Percentiles rank a stretch among this genome's conserved stretches.
phyloP scores from a whole-genome alignment of 2,329 filamentous ascomycete genomes.

The Cyphellophora attinorum region DNA sequence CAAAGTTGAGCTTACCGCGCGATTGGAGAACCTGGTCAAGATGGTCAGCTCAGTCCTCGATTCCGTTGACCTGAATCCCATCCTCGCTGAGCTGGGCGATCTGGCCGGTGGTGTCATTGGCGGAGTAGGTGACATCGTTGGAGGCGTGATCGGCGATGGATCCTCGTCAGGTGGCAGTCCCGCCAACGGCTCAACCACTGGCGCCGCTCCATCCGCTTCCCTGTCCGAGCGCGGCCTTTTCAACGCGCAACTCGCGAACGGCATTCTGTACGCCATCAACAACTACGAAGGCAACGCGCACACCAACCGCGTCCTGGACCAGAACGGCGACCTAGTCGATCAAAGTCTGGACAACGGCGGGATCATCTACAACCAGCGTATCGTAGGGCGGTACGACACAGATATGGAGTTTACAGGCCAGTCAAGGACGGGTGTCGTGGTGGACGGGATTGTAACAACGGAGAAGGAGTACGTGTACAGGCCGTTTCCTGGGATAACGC shows the following conservation, averaged over 20 bases:
- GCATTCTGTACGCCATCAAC: slow-evolving; percentile 52
- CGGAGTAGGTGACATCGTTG: not conserved
- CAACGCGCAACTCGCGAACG: slow-evolving; percentile 17
- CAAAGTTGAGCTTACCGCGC: slow-evolving; percentile 49
- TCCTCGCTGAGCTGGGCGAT: slow-evolving; percentile 1
- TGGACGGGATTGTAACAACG: slow-evolving; percentile 37
- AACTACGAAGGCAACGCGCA: slow-evolving; percentile 48
- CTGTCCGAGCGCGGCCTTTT: not conserved
- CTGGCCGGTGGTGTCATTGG: slow-evolving; percentile 1
- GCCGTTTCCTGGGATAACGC: slow-evolving; percentile 40
- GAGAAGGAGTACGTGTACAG: slow-evolving; percentile 46
- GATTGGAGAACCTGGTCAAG: slow-evolving; percentile 48
- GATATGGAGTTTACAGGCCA: slow-evolving; percentile 49
- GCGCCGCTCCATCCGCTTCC: too few relatives aligned
- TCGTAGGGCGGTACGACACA: slow-evolving; percentile 40
- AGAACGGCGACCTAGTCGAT: slow-evolving; percentile 47
- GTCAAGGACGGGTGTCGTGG: slow-evolving; percentile 33
- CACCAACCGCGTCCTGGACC: slow-evolving; percentile 47
- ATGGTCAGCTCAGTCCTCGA: slow-evolving; percentile 29
- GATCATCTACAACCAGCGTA: slow-evolving; percentile 29
- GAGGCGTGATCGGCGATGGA: not conserved
- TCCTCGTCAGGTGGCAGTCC: not conserved
- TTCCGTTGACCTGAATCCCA: not conserved
- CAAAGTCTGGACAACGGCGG: slow-evolving; percentile 46
- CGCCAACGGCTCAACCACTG: not conserved